Conservation (phyloP, 169 alveolate genomes). For the Plasmodium cynomolgi region DNA sequence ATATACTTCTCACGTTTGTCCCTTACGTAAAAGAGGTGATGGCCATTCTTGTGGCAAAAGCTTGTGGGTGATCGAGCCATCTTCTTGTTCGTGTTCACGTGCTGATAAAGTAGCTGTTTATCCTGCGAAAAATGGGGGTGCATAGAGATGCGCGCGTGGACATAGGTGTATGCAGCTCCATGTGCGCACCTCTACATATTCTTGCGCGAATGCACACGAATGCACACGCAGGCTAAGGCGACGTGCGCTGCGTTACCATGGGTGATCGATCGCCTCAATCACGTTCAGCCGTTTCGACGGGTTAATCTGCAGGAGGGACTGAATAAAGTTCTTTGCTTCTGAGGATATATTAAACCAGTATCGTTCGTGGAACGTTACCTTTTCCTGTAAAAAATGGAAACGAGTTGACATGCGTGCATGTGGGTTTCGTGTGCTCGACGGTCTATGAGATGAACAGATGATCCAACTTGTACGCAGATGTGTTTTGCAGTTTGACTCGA, state of each 20-base stretch:
- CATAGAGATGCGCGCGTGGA: neutral
- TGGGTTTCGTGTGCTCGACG: neutral
- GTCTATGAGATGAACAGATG: neutral
- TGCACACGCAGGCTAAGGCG: neutral
- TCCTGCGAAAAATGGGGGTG: conserved; percentile 28
- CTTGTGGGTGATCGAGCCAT: neutral
- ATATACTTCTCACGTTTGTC: neutral
- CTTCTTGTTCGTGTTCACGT: neutral
- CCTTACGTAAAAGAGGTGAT: neutral
- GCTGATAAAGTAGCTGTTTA: conserved; percentile 49
- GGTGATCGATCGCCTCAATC: conserved; percentile 77
- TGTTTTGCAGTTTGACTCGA: neutral
- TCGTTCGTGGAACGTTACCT: conserved; percentile 78
- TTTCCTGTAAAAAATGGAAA: conserved; percentile 33
- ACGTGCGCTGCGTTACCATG: conserved; percentile 66
- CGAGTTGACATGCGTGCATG: neutral
- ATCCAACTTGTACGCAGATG: neutral
- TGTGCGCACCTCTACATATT: neutral
- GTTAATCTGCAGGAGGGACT: conserved; percentile 52
- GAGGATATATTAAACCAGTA: conserved; percentile 76
- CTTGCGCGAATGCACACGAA: neutral
- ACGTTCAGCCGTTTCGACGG: conserved; percentile 74
- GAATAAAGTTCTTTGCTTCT: conserved; percentile 77
- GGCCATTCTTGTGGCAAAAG: neutral
- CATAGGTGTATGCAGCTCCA: neutral